These are phyloP conservation scores for Globisporangium ultimum DNA, from an alignment of 352 stramenopile species.

Conservation along the genomic window DNA sequence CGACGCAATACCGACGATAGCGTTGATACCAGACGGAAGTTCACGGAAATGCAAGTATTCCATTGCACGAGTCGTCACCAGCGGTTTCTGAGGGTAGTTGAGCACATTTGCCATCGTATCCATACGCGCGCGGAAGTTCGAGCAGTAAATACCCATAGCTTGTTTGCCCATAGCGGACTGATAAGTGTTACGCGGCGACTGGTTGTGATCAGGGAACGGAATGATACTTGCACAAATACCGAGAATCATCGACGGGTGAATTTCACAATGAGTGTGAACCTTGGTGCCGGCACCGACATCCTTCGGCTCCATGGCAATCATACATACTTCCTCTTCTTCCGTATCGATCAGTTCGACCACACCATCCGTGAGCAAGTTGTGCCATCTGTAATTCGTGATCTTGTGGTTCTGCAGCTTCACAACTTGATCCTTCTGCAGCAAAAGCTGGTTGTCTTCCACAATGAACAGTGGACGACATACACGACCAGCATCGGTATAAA, in stretches of 20 bases:
- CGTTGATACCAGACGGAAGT: constrained; percentile 98
- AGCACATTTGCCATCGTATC: constrained; percentile 99
- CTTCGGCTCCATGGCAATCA: constrained; percentile 99
- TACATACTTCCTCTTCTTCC: constrained; percentile 99
- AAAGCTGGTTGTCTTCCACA: constrained; percentile 94
- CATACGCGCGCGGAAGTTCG: constrained; percentile 99
- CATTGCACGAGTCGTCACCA: constrained; percentile 99
- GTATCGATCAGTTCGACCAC: constrained; percentile 98
- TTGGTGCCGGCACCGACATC: constrained; percentile 85
- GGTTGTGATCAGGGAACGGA: constrained; percentile 99
- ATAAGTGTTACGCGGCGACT: constrained; percentile 99
- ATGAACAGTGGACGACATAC: constrained; percentile 99
- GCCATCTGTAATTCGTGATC: constrained; percentile 85
- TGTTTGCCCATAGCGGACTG: constrained; percentile 99
- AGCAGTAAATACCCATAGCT: constrained; percentile 99
- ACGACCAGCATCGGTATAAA: constrained; percentile 99
- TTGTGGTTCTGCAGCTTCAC: constrained; percentile 92
- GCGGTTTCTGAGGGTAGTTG: constrained; percentile 99
- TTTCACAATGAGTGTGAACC: constrained; percentile 99
- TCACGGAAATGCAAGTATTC: constrained; percentile 98
- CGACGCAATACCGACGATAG: constrained; percentile 87
- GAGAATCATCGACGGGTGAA: constrained; percentile 99
- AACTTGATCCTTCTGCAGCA: constrained; percentile 98
- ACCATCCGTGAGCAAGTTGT: constrained; percentile 90
- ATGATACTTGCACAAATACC: constrained; percentile 99